Conservation (phyloP, 768 basidiomycete species). For the Termitomyces sp. region DNA sequence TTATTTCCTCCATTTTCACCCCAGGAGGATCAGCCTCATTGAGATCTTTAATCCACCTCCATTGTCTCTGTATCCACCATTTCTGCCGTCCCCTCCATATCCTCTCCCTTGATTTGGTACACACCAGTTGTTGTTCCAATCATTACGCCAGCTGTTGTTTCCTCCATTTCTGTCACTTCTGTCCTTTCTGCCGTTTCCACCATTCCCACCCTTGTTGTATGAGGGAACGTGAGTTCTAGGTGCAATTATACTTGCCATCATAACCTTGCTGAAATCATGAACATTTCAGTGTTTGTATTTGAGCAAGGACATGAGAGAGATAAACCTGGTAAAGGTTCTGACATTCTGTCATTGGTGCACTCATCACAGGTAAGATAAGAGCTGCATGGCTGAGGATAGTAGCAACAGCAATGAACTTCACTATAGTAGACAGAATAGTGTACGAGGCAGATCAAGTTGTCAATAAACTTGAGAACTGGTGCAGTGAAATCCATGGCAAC, state of each 20-base stretch:
- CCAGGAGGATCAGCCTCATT: too few species aligned
- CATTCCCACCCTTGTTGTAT: neutral
- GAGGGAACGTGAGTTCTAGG: neutral
- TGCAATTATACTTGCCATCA: neutral
- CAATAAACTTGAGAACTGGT: too few species aligned
- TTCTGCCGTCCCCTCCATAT: neutral
- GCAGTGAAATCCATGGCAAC: neutral
- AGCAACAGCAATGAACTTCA: neutral
- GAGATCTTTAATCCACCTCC: too few species aligned
- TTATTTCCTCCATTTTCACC: neutral
- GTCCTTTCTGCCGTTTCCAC: neutral
- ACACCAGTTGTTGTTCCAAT: neutral
- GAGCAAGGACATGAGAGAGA: neutral
- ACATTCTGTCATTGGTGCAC: neutral
- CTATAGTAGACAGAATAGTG: neutral
- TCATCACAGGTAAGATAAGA: neutral
- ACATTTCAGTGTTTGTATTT: neutral
- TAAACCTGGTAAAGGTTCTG: neutral
- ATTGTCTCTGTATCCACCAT: neutral
- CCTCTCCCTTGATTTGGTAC: neutral
- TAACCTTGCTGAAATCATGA: neutral
- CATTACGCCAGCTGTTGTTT: neutral
- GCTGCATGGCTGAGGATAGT: neutral
- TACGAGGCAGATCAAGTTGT: too few species aligned
- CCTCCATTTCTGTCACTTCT: too few species aligned